Evolutionary conservation across 2,329 filamentous ascomycete genomes (phyloP), one percentile per base, ranked within the genome.

Genomic region (Stemphylium beticola): DNA sequence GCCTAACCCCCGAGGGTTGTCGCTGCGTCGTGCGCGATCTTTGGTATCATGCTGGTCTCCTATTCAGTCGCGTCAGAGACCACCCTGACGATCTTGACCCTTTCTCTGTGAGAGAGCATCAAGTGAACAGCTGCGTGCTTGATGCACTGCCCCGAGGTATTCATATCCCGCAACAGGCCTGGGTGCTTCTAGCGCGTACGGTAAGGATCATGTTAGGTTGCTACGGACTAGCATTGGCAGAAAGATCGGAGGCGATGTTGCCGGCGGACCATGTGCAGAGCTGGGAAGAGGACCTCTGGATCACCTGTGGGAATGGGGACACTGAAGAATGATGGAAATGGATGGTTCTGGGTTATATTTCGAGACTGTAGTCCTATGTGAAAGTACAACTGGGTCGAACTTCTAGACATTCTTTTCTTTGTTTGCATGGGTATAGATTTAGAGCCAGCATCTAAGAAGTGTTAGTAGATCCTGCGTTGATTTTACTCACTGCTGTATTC

Each of bases 141-240:
- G 40, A 31, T 26, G 52, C 43, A n/a, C 5, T 60, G 11, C 55
- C 52, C 4, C 15, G 17, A 8, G 52, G 33, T 9, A 39, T 58
- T 12, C 15, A 36, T 4, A n/a, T 38, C 26, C 22, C 22, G 6
- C 14, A 34, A 10, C 8, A 18, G 4, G 39, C 50, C 6, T 49
- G 37, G 53, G 33, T 22, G 2, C n/a, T 46, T 20, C 15, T 43
- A 14, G 29, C 17, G 9, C 26, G 29, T 18, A 44, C 38, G 26
- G n/a, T 9, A 8, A 47, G 43, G 12, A 22, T 2, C 14, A 55
- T 55, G 52, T 15, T 52, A 31, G 17, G 15, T 12, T 47, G 26
- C 31, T 34, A 54, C 4, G 4, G 14, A 7, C 10, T 20, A 9
- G 47, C 43, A 5, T 43, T 32, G 37, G 39, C 42, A 26, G 39